Evolutionary conservation across 2,329 filamentous ascomycete genomes (phyloP).

Genomic region (Colletotrichum orchidophilum): DNA sequence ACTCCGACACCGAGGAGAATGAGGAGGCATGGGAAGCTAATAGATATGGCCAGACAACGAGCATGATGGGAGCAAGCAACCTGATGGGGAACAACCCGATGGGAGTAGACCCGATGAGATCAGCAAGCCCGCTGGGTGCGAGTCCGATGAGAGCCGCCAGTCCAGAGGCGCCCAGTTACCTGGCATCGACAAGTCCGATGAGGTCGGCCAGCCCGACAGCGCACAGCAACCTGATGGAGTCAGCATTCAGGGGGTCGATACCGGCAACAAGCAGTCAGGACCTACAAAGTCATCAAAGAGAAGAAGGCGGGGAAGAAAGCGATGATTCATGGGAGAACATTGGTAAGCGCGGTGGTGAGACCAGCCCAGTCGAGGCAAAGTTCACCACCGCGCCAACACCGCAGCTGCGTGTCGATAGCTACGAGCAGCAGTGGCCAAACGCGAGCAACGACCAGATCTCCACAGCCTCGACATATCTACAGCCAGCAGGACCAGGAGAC

Average conservation of each 20-base stretch:
- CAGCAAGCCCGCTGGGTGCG: not conserved
- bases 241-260: constrained; percentile 8
- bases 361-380: not conserved
- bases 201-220: not conserved
- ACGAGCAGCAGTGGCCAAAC: constrained; percentile 26
- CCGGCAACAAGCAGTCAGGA: constrained; percentile 15
- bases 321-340: constrained; percentile 33
- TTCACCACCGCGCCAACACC: not conserved
- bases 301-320: constrained; percentile 32
- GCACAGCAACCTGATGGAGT: not conserved
- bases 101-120: not conserved
- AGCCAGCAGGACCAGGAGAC: constrained; percentile 13
- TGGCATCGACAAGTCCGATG: not conserved
- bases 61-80: constrained; percentile 7
- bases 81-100: constrained; percentile 7
- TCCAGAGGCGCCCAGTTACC: not conserved
- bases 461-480: constrained; percentile 8
- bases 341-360: constrained; percentile 6
- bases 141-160: constrained; percentile 10
- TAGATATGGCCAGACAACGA: constrained; percentile 21
- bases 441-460: constrained; percentile 25
- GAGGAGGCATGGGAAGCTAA: constrained; percentile 29
- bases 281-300: constrained; percentile 28
- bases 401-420: constrained; percentile 20
- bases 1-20: constrained; percentile 17